Conservation (phyloP, 2,329 filamentous ascomycete genomes). For the Ophiostoma tasmaniense region DNA sequence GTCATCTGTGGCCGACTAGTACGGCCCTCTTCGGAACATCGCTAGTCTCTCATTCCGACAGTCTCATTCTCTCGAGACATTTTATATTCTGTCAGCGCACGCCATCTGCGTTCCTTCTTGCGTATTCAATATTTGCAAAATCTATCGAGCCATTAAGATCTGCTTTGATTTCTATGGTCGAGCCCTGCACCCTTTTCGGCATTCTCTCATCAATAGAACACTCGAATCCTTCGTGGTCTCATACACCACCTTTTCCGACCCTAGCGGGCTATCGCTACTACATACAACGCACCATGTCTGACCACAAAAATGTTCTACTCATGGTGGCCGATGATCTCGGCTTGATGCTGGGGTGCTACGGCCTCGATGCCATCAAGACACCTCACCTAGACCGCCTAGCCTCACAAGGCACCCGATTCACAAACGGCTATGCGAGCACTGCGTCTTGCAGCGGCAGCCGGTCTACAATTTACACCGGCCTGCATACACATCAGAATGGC, state of each 20-base stretch:
- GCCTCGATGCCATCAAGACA: background rate
- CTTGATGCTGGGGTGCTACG: conserved; percentile 15
- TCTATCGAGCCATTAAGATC: background rate
- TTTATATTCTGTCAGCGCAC: background rate
- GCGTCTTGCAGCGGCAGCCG: background rate
- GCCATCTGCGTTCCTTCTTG: background rate
- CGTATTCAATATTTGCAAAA: background rate
- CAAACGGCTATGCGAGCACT: background rate
- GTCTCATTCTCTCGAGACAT: background rate
- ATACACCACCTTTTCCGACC: too few species aligned
- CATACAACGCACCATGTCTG: background rate
- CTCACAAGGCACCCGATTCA: background rate
- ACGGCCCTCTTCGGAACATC: background rate
- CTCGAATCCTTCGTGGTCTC: too few species aligned
- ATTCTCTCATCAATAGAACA: background rate
- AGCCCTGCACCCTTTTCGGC: too few species aligned
- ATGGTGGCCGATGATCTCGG: conserved; percentile 19
- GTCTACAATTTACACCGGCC: background rate
- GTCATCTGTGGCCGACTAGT: background rate
- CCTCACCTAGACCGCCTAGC: background rate
- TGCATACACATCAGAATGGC: background rate
- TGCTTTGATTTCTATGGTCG: too few species aligned
- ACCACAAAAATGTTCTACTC: background rate
- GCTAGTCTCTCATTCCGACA: background rate
- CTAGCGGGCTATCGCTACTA: too few species aligned